These are phyloP conservation scores for Kodamaea sagamina DNA, from an alignment of 805 yeast species.

Conservation along the genomic window DNA sequence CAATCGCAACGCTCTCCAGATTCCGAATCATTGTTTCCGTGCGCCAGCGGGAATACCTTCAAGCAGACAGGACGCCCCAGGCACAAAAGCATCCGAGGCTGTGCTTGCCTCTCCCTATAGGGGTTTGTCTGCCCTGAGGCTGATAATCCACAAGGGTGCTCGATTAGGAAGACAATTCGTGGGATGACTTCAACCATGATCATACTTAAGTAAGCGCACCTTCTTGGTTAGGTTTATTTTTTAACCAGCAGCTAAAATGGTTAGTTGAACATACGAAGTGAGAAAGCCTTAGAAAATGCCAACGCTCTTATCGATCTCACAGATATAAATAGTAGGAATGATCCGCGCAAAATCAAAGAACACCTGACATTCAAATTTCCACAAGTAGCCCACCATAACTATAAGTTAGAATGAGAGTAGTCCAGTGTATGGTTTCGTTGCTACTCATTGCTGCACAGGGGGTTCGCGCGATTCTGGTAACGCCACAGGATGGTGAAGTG, in stretches of 20 bases:
- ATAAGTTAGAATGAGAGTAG: neutral
- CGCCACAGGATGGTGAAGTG: slow-evolving; percentile 9
- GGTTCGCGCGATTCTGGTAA: slow-evolving; percentile 1
- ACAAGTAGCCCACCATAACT: neutral
- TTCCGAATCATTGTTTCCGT: too few species aligned
- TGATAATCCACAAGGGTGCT: neutral
- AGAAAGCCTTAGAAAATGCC: neutral
- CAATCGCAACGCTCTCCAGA: too few species aligned
- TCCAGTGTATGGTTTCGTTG: neutral
- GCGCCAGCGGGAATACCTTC: too few species aligned
- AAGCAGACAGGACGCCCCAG: too few species aligned
- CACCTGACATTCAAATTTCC: neutral
- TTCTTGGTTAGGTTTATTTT: neutral
- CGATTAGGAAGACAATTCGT: neutral
- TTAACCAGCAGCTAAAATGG: neutral
- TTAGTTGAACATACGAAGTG: slow-evolving; percentile 2
- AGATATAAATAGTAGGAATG: slow-evolving; percentile 1
- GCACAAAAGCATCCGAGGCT: too few species aligned
- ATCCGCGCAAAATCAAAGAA: neutral
- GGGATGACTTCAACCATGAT: neutral
- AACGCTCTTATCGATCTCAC: slow-evolving; percentile 3
- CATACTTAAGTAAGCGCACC: slow-evolving; percentile 1
- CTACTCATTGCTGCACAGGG: slow-evolving; percentile 1
- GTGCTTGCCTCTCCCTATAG: too few species aligned
- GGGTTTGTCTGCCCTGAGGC: too few species aligned